Evolutionary conservation across 2,329 filamentous ascomycete species (phyloP).

Genomic region (Diplocarpon mali): DNA sequence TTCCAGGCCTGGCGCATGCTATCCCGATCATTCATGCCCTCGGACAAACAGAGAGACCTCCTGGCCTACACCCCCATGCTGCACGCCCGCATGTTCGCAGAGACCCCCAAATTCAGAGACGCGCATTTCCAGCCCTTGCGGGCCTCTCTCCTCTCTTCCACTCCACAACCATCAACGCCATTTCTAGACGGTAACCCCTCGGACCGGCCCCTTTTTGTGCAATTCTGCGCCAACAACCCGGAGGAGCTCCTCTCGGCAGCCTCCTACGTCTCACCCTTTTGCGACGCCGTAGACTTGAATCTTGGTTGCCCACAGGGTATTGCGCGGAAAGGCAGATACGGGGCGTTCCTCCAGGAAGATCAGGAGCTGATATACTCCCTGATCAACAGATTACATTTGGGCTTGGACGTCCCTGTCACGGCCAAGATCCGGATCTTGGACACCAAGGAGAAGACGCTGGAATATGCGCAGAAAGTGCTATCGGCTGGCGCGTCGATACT

Average conservation of each 20-base stretch:
- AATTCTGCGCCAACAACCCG: constrained; percentile 89
- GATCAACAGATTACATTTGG: constrained; percentile 69
- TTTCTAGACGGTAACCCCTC: constrained; percentile 80
- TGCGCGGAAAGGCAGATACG: constrained; percentile 80
- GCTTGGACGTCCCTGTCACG: constrained; percentile 75
- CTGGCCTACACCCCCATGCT: constrained; percentile 95
- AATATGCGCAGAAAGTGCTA: constrained; percentile 80
- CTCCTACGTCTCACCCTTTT: constrained; percentile 67
- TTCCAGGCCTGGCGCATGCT: constrained; percentile 94
- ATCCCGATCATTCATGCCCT: constrained; percentile 78
- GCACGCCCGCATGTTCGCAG: constrained; percentile 78
- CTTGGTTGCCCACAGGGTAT: constrained; percentile 95
- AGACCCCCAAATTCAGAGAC: constrained; percentile 64
- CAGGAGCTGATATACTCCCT: constrained; percentile 72
- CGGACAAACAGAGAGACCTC: constrained; percentile 50
- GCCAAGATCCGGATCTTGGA: constrained; percentile 91
- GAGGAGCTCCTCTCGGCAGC: constrained; percentile 73
- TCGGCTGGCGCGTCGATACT: constrained; percentile 84
- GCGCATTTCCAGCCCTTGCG: constrained; percentile 61
- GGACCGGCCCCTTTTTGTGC: constrained; percentile 86
- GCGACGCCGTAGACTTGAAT: constrained; percentile 92
- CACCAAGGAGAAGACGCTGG: constrained; percentile 72
- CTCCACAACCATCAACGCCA: constrained; percentile 19
- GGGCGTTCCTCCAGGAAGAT: constrained; percentile 90
- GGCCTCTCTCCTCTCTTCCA: constrained; percentile 24